Conservation (phyloP, 2,329 filamentous ascomycete species). For the Aureobasidium lini region DNA sequence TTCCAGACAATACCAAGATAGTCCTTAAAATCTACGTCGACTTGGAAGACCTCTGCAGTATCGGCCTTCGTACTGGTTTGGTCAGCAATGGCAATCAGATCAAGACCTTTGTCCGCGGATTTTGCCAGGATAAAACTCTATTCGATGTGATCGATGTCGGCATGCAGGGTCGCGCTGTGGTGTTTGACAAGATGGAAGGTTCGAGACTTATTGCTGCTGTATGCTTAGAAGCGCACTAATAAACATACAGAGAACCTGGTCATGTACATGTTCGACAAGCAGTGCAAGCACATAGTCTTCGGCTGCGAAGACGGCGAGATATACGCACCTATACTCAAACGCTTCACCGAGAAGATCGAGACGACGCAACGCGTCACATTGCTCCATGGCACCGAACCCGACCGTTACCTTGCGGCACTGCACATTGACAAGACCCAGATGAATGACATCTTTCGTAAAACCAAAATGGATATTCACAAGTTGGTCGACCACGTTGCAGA, state of each 20-base stretch:
- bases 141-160: conserved; percentile 54
- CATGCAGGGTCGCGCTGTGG: neutral
- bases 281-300: conserved; percentile 54
- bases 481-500: neutral
- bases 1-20: conserved; percentile 40
- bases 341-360: conserved; percentile 38
- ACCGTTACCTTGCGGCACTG: conserved; percentile 43
- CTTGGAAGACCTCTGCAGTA: conserved; percentile 35
- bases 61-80: conserved; percentile 41
- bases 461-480: conserved; percentile 36
- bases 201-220: conserved; percentile 15
- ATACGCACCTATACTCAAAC: conserved; percentile 47
- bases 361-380: conserved; percentile 45
- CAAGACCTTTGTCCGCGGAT: conserved; percentile 48
- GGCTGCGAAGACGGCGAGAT: conserved; percentile 52
- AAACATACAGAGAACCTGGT: conserved; percentile 44
- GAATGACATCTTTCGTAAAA: conserved; percentile 45
- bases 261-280: conserved; percentile 48
- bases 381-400: conserved; percentile 50
- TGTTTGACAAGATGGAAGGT: conserved; percentile 45
- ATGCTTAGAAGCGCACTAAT: neutral
- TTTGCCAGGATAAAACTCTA: conserved; percentile 49
- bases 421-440: conserved; percentile 47
- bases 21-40: conserved; percentile 40
- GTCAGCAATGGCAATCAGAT: conserved; percentile 46